Evolutionary conservation across 192 early-diverging fungal species (phyloP), one percentile per base, ranked within the genome.

Genomic region (Gaertneriomyces sp.): DNA sequence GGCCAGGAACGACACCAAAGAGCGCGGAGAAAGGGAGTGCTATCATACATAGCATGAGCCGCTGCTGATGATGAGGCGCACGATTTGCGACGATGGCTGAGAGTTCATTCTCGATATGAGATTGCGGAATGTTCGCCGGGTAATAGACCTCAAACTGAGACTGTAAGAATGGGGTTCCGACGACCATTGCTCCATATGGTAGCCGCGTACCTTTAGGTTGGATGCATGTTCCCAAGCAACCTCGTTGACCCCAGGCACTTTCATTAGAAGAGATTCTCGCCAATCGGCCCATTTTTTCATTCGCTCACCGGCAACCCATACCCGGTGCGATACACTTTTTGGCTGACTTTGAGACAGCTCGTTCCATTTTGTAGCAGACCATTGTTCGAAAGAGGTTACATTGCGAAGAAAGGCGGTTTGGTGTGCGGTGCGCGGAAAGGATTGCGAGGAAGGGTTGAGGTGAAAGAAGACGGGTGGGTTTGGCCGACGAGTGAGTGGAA

Each of bases 211-310:
- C 51, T 25, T 60, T 10, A 61, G 8, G 56, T 16, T 25, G 16
- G 25, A 14, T n/a, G 60, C 54, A 6, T 6, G 10, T 5, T 45
- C 44, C 59, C 59, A 61, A 65, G 45, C 55, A 14, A 71, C 46
- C 60, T 62, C 62, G 5, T 55, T 53, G 42, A 68, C 55, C 7
- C 42, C 45, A 8, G 71, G 71, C 14, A 73, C 44, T 7, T 39
- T 52, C 60, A 70, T 74, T 63, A 74, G 42, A 50, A 70, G 70
- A 53, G 60, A 64, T 47, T 74, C 73, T 5, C 70, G 68, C 43
- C 62, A 45, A 45, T 58, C 46, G 6, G 65, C 53, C 17, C 20
- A 33, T 45, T 74, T 68, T 20, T 68, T 60, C 17, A 74, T 6
- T 17, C 53, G 45, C 11, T 74, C 62, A 11, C 73, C 73, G 33